Conservation (phyloP, 2,329 filamentous ascomycete genomes). For the Penicillium hordei region DNA sequence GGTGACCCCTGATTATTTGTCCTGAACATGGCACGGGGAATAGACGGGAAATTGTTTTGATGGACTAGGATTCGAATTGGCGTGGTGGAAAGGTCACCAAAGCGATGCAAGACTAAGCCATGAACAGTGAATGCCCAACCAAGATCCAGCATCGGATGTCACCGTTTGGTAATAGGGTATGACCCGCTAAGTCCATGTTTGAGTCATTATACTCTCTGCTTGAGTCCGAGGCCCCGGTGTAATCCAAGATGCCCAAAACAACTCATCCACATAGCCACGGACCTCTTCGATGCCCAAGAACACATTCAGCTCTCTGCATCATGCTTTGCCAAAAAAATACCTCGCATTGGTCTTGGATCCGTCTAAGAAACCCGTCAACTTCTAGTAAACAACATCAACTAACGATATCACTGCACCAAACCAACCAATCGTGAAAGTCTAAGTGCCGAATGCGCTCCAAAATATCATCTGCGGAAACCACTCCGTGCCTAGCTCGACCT, state of each 20-base stretch:
- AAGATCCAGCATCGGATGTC: not conserved
- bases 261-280: not conserved
- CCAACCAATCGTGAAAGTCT: not conserved
- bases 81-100: not conserved
- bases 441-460: not conserved
- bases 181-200: not conserved
- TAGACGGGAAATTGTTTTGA: not conserved
- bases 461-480: not conserved
- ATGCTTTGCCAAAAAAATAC: not conserved
- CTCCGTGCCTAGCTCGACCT: not conserved
- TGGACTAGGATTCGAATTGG: not conserved
- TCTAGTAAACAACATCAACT: not conserved
- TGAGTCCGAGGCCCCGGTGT: not conserved
- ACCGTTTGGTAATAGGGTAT: not conserved
- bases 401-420: not conserved
- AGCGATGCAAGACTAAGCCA: not conserved
- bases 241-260: not conserved
- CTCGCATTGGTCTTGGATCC: not conserved
- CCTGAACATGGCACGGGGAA: not conserved
- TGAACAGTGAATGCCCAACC: not conserved
- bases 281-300: slow-evolving; percentile 1
- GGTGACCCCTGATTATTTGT: not conserved
- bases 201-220: not conserved
- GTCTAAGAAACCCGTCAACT: not conserved
- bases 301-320: not conserved